Percentiles rank a stretch among this genome's conserved stretches.
Conservation (phyloP, 495 filamentous ascomycete genomes). For the Trichoderma erinaceum region DNA sequence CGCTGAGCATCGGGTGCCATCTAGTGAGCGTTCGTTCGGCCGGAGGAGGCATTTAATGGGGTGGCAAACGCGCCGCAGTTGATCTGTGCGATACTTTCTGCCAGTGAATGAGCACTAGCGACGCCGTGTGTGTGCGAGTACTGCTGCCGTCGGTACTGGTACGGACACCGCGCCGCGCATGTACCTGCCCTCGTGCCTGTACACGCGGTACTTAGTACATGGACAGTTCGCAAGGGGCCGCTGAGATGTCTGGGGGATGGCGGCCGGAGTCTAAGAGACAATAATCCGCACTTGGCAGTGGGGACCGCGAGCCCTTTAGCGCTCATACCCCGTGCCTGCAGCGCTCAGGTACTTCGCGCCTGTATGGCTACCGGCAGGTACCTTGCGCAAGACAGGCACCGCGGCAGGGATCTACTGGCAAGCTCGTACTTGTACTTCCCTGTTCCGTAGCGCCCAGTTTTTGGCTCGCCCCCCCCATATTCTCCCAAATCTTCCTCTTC, state of each 20-base stretch:
- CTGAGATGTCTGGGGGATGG: conserved; percentile 4
- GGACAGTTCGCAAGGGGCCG: background rate
- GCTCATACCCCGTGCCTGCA: conserved; percentile 15
- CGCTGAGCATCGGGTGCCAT: background rate
- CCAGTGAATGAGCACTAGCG: no score
- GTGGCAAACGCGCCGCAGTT: conserved; percentile 5
- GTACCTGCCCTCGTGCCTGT: conserved; percentile 1
- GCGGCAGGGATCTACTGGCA: conserved; percentile 10
- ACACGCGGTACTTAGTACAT: background rate
- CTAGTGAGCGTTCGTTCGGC: background rate
- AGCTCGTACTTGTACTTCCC: conserved; percentile 15
- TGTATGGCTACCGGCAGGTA: conserved; percentile 19
- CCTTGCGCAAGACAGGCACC: conserved; percentile 18
- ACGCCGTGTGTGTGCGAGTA: background rate
- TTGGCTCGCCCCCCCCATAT: conserved; percentile 21
- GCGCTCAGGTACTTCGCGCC: no score
- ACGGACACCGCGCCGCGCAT: background rate
- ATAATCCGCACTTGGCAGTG: background rate
- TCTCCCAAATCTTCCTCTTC: conserved; percentile 24
- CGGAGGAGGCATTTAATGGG: background rate
- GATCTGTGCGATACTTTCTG: background rate
- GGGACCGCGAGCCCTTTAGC: background rate
- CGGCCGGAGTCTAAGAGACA: background rate
- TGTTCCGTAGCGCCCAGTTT: conserved; percentile 22
- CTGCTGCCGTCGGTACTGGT: background rate